Evolutionary conservation across 148 eudicot genomes (phyloP), one percentile per base, ranked within the genome.

Genomic region (Diospyros lotus): DNA sequence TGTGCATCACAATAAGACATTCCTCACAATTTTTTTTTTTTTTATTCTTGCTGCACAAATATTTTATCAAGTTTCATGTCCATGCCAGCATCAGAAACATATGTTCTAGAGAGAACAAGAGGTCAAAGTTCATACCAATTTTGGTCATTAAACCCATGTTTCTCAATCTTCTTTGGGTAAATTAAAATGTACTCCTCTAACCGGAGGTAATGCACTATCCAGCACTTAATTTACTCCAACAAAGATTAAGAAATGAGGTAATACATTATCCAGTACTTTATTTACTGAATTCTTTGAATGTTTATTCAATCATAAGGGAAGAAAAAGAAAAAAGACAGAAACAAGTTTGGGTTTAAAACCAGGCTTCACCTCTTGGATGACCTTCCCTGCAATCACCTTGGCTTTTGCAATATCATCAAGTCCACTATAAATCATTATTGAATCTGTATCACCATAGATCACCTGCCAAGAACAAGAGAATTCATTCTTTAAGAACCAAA

Each of bases 371-470:
- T 95, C 97, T 78, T 81, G 84, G 77, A 96, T 96, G 74, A 96
- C 99, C 85, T 87, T 93, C 46, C 81, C 87, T 58, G 98, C 88
- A 28, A 93, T 91, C 45, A 76, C 80, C 80, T 91, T 91, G 52
- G 94, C 93, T 78, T 96, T 85, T 79, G 82, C 86, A 68, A 82
- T 83, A 80, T 96, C 98, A 89, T 96, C 98, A 80, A 91, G 97
- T 77, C 99, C 99, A 79, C 86, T 93, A 75, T 96, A 84, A 77
- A 96, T 96, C 99, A 96, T 96, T 15, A 96, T 96, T 70, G 99
- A 96, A 87, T 96, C 98, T 56, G 99, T 96, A 81, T 96, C 99
- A 50, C 99, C 99, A 78, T 96, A 96, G 46, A 96, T 96, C 70
- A 96, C 99, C 99, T 96, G 90, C 73, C 54, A 73, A 66, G 54